phyloP scores from a whole-genome alignment of 2,329 filamentous ascomycete genomes.

The Parasarocladium wereldwijsianum region DNA sequence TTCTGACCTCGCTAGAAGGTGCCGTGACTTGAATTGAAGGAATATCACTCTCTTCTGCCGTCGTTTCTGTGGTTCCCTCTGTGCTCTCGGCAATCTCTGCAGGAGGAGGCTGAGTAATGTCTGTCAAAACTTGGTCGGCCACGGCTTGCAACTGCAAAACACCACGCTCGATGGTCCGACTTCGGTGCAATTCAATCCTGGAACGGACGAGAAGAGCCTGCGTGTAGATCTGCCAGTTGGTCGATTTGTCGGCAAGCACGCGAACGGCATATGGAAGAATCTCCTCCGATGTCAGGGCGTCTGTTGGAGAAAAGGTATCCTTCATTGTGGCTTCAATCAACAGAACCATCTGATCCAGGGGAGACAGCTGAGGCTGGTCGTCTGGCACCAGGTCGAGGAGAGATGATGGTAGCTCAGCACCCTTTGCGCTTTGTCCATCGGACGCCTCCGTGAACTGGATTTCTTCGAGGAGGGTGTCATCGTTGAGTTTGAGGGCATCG shows the following conservation, averaged over 20 bases:
- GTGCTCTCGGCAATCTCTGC: slow-evolving; percentile 14
- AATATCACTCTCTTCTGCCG: too few species aligned
- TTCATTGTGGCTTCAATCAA: slow-evolving; percentile 79
- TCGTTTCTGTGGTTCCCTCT: slow-evolving; percentile 11
- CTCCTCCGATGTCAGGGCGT: slow-evolving; percentile 84
- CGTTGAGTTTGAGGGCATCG: slow-evolving; percentile 64
- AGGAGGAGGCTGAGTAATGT: slow-evolving; percentile 38
- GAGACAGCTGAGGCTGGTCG: slow-evolving; percentile 65
- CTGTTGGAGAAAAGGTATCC: slow-evolving; percentile 69
- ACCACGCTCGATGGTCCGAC: slow-evolving; percentile 76
- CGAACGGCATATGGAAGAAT: slow-evolving; percentile 81
- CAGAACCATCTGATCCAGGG: slow-evolving; percentile 81
- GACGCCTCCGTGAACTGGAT: slow-evolving; percentile 55
- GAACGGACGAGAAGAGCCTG: slow-evolving; percentile 83
- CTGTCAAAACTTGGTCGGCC: slow-evolving; percentile 86
- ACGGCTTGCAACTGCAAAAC: slow-evolving; percentile 88
- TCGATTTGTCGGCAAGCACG: slow-evolving; percentile 75
- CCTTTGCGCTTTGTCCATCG: slow-evolving; percentile 18
- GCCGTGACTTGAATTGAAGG: slow-evolving; percentile 30
- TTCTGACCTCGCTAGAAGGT: slow-evolving; percentile 15
- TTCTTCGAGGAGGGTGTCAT: slow-evolving; percentile 82
- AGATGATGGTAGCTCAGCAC: slow-evolving; percentile 36
- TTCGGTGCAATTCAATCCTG: slow-evolving; percentile 75
- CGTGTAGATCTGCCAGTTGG: slow-evolving; percentile 97
- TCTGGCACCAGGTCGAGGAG: slow-evolving; percentile 58